Evolutionary conservation across 169 alveolate species (phyloP).

Genomic region (Plasmodium vivax): DNA sequence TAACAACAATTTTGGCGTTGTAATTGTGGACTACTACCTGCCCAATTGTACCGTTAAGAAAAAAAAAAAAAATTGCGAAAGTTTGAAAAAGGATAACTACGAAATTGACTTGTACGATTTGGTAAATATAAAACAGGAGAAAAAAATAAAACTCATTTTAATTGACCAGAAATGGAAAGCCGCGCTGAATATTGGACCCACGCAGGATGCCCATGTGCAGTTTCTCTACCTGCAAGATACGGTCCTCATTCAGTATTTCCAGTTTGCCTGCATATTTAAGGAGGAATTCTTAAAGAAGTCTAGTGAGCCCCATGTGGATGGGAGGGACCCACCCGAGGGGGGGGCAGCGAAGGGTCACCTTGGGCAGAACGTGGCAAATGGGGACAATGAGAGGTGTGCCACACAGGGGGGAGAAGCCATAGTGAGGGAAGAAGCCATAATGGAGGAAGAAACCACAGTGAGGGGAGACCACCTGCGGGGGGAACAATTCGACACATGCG

Average conservation of each 20-base stretch:
- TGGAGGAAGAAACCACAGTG: background rate
- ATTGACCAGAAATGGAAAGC: conserved; percentile 53
- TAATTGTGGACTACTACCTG: conserved; percentile 50
- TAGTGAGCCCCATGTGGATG: background rate
- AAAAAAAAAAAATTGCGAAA: conserved; percentile 4
- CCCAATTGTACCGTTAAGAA: conserved; percentile 44
- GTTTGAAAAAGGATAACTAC: background rate
- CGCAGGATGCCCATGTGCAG: conserved; percentile 15
- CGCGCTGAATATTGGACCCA: conserved; percentile 8
- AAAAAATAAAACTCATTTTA: conserved; percentile 38
- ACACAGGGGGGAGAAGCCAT: background rate
- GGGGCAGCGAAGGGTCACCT: background rate
- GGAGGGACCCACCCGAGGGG: background rate
- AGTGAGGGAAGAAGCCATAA: background rate
- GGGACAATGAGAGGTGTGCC: background rate
- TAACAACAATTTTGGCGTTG: conserved; percentile 50
- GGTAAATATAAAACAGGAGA: conserved; percentile 50
- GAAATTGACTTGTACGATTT: conserved; percentile 41
- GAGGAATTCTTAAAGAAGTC: background rate
- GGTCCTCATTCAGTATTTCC: conserved; percentile 55
- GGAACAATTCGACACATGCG: background rate
- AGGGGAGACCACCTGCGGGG: background rate
- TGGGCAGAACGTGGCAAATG: background rate
- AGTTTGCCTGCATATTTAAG: conserved; percentile 31
- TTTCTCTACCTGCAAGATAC: conserved; percentile 48